Evolutionary conservation across 345 rosid species (phyloP), one percentile per base, ranked within the genome.

Genomic region (Pugionium dolabratum): DNA sequence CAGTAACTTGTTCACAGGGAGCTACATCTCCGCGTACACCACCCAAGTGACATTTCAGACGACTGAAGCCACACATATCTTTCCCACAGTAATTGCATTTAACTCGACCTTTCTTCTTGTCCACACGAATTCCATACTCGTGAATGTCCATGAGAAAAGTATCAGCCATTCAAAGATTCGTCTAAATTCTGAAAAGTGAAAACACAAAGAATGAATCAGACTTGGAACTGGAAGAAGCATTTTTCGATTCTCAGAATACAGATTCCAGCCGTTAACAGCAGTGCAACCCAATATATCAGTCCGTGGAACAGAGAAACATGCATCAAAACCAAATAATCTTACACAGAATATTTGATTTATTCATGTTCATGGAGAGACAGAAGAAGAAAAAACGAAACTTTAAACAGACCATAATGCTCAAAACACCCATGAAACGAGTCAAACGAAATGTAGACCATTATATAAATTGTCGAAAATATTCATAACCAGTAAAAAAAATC

Each of bases 71-170:
- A 47, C 43, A 42, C 57, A 83, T 47, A 7, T 58, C 74, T 72
- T 84, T 83, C 4, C 69, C 67, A 73, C 90, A 84, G 67, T 84
- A 71, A 28, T 75, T 83, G 81, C 92, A 88, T 45, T 54, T 47
- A 30, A 84, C 71, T 55, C 76, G 75, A 9, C 1, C 0, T 44
- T 45, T 78, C 70, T 69, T 71, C 37, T 50, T 6, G 33, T 54
- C 66, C 50, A 79, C 40, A 54, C 64, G 8, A 8, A 35, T 41
- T 36, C 84, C 83, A 70, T 86, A 88, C 67, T 78, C 77, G 41
- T 7, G 50, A 67, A 78, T 37, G 70, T 71, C 60, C 32, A 69
- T 56, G 2, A n/a, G 2, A 9, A 29, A 35, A 6, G 41, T 8
- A 64, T n/a, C 55, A 67, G 33, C 59, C 70, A 66, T 66, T 58